These are phyloP conservation scores for Podila horticola DNA, from an alignment of 192 early-diverging fungal species.

Conservation along the genomic window DNA sequence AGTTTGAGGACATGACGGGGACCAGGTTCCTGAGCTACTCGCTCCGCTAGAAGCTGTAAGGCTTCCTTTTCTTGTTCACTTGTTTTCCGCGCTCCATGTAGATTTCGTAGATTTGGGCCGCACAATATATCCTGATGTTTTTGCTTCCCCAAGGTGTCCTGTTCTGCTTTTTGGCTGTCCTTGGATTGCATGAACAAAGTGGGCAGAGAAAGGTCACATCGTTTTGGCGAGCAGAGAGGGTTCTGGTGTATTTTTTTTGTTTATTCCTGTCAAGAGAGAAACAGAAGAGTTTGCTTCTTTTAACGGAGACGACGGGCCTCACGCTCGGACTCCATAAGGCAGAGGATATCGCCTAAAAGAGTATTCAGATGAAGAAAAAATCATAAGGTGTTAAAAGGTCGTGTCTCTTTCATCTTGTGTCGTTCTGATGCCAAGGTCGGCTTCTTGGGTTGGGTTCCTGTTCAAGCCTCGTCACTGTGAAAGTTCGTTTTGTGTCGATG, in stretches of 20 bases:
- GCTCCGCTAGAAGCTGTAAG: not conserved
- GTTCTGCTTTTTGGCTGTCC: no score
- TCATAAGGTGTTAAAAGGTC: not conserved
- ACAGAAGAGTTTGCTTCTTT: conserved; percentile 51
- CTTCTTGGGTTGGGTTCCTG: no score
- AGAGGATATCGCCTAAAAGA: conserved; percentile 84
- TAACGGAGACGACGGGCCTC: conserved; percentile 99
- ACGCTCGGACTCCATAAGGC: conserved; percentile 99
- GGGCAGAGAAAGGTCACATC: no score
- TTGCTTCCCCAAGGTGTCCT: not conserved
- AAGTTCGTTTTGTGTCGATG: no score
- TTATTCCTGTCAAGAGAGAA: conserved; percentile 21
- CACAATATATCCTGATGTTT: not conserved
- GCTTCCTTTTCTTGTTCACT: not conserved
- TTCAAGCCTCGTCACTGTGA: no score
- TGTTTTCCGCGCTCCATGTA: not conserved
- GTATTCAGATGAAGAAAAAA: not conserved
- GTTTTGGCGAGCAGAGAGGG: no score
- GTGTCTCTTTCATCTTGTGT: not conserved
- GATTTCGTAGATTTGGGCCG: not conserved
- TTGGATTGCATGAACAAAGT: no score
- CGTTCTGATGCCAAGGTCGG: no score
- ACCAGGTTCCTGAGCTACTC: conserved; percentile 32
- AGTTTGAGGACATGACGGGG: conserved; percentile 21
- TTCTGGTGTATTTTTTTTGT: conserved; percentile 7